phyloP scores from a whole-genome alignment of 2,329 filamentous ascomycete species.

The Penicillium freii region DNA sequence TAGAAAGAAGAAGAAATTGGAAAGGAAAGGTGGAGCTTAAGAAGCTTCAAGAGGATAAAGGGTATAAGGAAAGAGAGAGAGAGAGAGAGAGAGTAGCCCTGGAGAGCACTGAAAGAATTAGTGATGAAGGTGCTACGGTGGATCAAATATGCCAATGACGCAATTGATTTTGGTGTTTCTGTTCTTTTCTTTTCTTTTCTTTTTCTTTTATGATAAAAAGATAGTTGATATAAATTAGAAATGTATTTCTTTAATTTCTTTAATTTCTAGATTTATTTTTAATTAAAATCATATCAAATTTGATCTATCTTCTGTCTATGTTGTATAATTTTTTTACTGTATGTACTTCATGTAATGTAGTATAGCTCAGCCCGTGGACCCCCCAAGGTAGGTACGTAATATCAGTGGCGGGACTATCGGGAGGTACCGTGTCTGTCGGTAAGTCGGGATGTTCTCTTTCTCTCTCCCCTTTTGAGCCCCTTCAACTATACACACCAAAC shows the following conservation, averaged over 20 bases:
- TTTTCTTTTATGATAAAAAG: background rate
- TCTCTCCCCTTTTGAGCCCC: background rate
- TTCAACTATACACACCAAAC: background rate
- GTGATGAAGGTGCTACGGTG: slow-evolving; percentile 13
- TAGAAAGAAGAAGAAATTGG: background rate
- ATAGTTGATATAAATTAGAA: too few relatives aligned
- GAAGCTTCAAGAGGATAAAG: slow-evolving; percentile 8
- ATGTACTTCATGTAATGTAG: too few relatives aligned
- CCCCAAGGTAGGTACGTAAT: slow-evolving; percentile 2
- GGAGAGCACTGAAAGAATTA: background rate
- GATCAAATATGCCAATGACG: slow-evolving; percentile 7
- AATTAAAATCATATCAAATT: background rate
- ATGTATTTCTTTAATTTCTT: too few relatives aligned
- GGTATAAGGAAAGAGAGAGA: background rate
- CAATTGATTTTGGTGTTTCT: slow-evolving; percentile 5
- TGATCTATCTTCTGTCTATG: background rate
- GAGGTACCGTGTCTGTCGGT: slow-evolving; percentile 23
- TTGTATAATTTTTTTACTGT: too few relatives aligned
- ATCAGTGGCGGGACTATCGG: slow-evolving; percentile 16
- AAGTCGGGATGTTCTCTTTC: slow-evolving; percentile 21
- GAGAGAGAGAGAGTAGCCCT: background rate
- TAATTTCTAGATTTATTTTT: too few relatives aligned
- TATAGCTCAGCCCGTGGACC: background rate
- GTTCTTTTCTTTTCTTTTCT: background rate
- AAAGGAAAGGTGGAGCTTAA: slow-evolving; percentile 5